phyloP scores from a whole-genome alignment of 192 early-diverging fungal species.

The Oehlia diaphana region DNA sequence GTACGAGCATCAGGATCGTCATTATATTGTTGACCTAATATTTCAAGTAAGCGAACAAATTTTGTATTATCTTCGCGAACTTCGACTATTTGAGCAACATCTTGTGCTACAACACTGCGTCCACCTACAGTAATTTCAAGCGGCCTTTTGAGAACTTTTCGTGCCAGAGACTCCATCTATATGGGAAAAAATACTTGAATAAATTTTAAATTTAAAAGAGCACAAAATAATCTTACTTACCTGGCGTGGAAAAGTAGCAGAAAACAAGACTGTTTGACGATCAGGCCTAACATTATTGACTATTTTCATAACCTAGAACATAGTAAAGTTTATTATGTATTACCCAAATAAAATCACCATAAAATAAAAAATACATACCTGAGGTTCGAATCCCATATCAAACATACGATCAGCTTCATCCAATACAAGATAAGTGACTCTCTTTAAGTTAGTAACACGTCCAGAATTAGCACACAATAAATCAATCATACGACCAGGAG shows the following conservation, averaged over 20 bases:
- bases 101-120: slow-evolving; percentile 82
- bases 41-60: slow-evolving; percentile 83
- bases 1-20: slow-evolving; percentile 70
- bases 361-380: slow-evolving; percentile 37
- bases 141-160: slow-evolving; percentile 88
- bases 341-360: no score
- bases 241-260: slow-evolving; percentile 93
- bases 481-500: slow-evolving; percentile 90
- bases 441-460: slow-evolving; percentile 79
- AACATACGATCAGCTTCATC: slow-evolving; percentile 99
- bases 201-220: background rate
- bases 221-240: slow-evolving; percentile 28
- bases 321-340: background rate
- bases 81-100: slow-evolving; percentile 90
- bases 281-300: slow-evolving; percentile 87
- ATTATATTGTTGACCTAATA: slow-evolving; percentile 80
- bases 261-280: slow-evolving; percentile 88
- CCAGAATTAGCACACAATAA: slow-evolving; percentile 85
- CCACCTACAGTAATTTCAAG: slow-evolving; percentile 96
- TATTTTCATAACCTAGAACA: slow-evolving; percentile 83
- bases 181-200: background rate
- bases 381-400: slow-evolving; percentile 98
- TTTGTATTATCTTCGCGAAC: slow-evolving; percentile 82
- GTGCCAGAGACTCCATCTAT: slow-evolving; percentile 89
- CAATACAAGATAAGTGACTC: slow-evolving; percentile 93